Evolutionary conservation across 148 eudicot genomes (phyloP).

Genomic region (Vaccinium corymbosum): DNA sequence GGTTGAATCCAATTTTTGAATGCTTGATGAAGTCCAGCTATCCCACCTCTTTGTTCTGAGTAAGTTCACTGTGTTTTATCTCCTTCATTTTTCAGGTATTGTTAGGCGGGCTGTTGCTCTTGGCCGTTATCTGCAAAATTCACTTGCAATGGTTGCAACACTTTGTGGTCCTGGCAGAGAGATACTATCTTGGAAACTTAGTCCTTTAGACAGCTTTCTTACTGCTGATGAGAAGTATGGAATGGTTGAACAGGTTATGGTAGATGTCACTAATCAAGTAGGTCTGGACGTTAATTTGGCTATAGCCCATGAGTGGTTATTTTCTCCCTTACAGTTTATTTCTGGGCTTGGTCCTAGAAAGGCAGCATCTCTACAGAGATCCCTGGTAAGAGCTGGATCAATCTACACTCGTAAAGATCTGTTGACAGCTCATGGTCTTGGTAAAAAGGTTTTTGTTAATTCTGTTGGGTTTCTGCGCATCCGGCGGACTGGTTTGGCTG

Average conservation of each 20-base stretch:
- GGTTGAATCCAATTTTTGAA: background rate
- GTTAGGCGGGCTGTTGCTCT: constrained; percentile 92
- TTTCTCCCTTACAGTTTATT: constrained; percentile 86
- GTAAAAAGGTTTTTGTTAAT: constrained; percentile 82
- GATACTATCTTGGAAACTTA: constrained; percentile 88
- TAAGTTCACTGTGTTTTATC: background rate
- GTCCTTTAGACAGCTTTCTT: constrained; percentile 78
- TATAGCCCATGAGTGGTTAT: constrained; percentile 90
- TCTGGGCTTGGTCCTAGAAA: constrained; percentile 98
- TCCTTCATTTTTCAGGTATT: constrained; percentile 50
- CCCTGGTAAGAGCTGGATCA: constrained; percentile 72
- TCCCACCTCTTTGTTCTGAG: background rate
- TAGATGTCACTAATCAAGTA: constrained; percentile 95
- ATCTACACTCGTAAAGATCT: constrained; percentile 77
- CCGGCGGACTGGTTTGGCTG: constrained; percentile 82
- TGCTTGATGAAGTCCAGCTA: background rate
- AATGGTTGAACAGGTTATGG: constrained; percentile 94
- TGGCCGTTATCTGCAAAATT: constrained; percentile 88
- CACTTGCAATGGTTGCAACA: constrained; percentile 94
- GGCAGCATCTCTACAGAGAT: constrained; percentile 84
- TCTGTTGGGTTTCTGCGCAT: constrained; percentile 93
- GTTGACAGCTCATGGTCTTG: constrained; percentile 70
- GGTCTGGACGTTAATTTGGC: constrained; percentile 94
- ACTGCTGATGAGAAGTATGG: constrained; percentile 86
- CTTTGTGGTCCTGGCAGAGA: constrained; percentile 89